Conservation (phyloP, 495 filamentous ascomycete genomes). For the Podospora fimiseda region DNA sequence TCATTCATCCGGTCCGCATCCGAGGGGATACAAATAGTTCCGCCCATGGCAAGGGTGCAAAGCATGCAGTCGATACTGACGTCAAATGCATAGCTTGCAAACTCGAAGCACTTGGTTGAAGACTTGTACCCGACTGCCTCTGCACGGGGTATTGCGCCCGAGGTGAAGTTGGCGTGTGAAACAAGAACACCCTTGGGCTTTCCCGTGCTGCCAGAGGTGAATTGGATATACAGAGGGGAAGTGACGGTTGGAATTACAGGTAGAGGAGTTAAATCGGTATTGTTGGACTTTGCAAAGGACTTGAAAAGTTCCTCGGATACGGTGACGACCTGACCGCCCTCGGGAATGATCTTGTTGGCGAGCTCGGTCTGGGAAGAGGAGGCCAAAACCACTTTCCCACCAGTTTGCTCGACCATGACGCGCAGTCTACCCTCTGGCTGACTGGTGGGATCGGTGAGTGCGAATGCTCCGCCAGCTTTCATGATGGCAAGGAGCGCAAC, state of each 20-base stretch:
- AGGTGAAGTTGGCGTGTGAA: constrained; percentile 38
- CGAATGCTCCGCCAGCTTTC: constrained; percentile 44
- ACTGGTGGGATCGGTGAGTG: constrained; percentile 34
- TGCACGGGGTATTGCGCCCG: constrained; percentile 34
- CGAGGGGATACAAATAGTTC: constrained; percentile 57
- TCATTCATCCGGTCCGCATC: constrained; percentile 44
- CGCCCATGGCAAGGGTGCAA: constrained; percentile 46
- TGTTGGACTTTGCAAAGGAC: background rate
- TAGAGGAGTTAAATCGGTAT: constrained; percentile 4
- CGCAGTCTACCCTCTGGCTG: constrained; percentile 45
- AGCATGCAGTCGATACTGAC: constrained; percentile 47
- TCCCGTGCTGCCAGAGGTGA: constrained; percentile 46
- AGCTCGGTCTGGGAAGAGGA: constrained; percentile 36
- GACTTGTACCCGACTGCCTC: constrained; percentile 33
- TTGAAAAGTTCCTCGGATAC: constrained; percentile 8
- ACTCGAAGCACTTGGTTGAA: constrained; percentile 41
- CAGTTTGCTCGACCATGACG: constrained; percentile 46
- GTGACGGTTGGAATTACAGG: constrained; percentile 20
- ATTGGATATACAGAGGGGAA: constrained; percentile 37
- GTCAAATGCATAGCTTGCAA: constrained; percentile 48
- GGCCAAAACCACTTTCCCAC: constrained; percentile 46
- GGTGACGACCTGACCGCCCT: constrained; percentile 20
- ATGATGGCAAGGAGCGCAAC: constrained; percentile 49
- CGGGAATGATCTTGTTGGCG: constrained; percentile 24
- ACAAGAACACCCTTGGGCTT: constrained; percentile 43